Conservation (phyloP, 805 yeast genomes). For the Kodamaea kaohsiungensis region DNA sequence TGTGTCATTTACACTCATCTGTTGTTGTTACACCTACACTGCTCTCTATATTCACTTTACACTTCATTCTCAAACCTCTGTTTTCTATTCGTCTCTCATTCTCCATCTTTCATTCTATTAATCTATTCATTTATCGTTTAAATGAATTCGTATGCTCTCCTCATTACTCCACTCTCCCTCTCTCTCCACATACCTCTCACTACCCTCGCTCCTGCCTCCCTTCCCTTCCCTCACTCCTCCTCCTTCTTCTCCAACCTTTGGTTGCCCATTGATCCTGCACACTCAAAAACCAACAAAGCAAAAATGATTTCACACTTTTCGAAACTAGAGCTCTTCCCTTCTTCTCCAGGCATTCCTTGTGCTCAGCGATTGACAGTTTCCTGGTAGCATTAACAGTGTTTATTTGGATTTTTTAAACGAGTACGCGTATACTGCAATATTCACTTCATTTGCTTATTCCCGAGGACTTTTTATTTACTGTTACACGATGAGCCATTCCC, state of each 20-base stretch:
- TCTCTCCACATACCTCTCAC: no score
- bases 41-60: no score
- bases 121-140: no score
- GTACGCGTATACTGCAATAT: neutral
- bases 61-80: no score
- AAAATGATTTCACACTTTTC: neutral
- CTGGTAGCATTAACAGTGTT: neutral
- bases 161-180: no score
- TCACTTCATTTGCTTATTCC: neutral
- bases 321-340: neutral
- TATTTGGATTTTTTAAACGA: neutral
- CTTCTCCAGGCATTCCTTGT: neutral
- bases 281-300: neutral
- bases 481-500: conserved; percentile 35
- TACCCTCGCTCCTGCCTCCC: neutral
- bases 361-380: neutral
- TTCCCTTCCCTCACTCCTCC: neutral
- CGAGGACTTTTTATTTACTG: neutral
- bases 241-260: neutral
- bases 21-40: no score
- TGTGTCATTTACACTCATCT: no score
- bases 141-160: no score
- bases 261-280: neutral
- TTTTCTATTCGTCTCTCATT: no score
- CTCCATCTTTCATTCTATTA: no score